Conservation (phyloP, 2,329 filamentous ascomycete genomes). For the Aspergillus sp. region DNA sequence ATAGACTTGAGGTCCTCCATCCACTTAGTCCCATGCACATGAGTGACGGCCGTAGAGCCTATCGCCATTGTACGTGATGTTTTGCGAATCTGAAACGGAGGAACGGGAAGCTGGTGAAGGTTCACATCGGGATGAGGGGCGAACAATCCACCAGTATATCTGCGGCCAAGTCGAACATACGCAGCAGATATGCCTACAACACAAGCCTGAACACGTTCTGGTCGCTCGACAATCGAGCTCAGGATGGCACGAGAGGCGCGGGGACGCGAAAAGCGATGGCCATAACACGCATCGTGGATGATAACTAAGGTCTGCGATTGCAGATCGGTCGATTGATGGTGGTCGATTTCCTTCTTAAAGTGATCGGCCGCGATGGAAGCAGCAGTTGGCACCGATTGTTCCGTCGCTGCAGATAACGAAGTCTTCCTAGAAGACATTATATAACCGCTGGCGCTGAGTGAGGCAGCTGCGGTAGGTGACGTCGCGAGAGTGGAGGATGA, state of each 20-base stretch:
- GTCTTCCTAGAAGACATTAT: conserved; percentile 30
- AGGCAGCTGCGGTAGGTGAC: conserved; percentile 22
- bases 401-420: conserved; percentile 20
- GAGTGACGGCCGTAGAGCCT: conserved; percentile 74
- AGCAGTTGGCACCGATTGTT: conserved; percentile 43
- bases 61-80: conserved; percentile 71
- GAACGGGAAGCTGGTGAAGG: conserved; percentile 54
- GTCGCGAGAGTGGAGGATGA: conserved; percentile 32
- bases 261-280: conserved; percentile 84
- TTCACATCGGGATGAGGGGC: conserved; percentile 65
- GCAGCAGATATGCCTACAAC: conserved; percentile 80
- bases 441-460: conserved; percentile 8
- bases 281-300: conserved; percentile 91
- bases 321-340: conserved; percentile 53
- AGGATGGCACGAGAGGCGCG: conserved; percentile 71
- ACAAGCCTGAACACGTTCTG: conserved; percentile 83
- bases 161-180: conserved; percentile 84
- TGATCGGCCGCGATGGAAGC: conserved; percentile 64
- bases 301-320: conserved; percentile 71
- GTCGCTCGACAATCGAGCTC: conserved; percentile 84
- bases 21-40: conserved; percentile 88
- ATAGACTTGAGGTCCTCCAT: conserved; percentile 87
- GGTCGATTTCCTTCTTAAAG: conserved; percentile 68
- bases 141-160: conserved; percentile 69
- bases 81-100: conserved; percentile 83